phyloP scores from a whole-genome alignment of 2,329 filamentous ascomycete species.

The Tolypocladium pustulatum region DNA sequence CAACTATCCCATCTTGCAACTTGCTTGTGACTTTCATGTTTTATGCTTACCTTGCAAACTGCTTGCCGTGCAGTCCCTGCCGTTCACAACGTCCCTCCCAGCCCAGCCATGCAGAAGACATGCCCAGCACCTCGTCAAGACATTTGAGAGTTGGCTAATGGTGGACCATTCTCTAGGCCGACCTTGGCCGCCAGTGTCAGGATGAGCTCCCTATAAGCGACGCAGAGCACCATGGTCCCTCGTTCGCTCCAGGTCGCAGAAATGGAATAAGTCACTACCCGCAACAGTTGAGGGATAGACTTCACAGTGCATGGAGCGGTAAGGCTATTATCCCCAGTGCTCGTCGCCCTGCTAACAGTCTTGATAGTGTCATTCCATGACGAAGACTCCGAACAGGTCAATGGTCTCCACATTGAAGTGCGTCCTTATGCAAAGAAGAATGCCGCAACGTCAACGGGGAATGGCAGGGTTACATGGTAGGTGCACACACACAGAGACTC shows the following conservation, averaged over 20 bases:
- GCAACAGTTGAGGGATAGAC: conserved; percentile 2
- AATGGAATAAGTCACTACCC: conserved; percentile 6
- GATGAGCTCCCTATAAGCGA: conserved; percentile 12
- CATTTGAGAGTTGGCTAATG: background rate
- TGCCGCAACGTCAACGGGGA: conserved; percentile 2
- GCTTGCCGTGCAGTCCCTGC: no score
- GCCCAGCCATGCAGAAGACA: no score
- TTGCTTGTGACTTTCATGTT: no score
- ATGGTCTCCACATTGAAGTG: conserved; percentile 9
- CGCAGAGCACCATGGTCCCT: conserved; percentile 6
- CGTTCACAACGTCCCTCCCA: background rate
- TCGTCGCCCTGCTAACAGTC: background rate
- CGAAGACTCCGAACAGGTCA: conserved; percentile 11
- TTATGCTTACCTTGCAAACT: no score
- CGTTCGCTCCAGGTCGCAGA: conserved; percentile 4
- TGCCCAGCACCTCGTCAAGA: background rate
- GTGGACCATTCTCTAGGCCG: conserved; percentile 5
- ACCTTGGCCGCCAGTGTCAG: conserved; percentile 11
- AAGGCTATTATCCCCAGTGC: background rate
- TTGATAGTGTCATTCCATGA: conserved; percentile 9
- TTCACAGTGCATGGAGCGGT: conserved; percentile 11
- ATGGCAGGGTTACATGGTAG: background rate
- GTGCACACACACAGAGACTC: no score
- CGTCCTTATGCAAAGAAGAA: conserved; percentile 11
- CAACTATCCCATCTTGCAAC: no score